A percentile compares a stretch with the other conserved stretches of the same genome.
Evolutionary conservation across 2,329 filamentous ascomycete genomes (phyloP).

Genomic region (Fusarium concolor): DNA sequence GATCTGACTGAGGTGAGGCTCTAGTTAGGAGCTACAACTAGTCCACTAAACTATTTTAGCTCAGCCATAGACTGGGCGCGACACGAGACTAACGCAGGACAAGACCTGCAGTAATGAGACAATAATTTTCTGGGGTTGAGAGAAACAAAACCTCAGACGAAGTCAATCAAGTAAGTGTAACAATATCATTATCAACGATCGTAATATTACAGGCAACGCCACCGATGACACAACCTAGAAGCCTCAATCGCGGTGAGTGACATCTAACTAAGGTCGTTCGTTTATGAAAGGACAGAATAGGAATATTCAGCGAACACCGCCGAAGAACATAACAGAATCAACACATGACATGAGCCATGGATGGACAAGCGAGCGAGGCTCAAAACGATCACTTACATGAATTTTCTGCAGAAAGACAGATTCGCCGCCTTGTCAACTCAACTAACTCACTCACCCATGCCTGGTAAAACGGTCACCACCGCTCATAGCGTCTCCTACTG

Average conservation of each 20-base stretch:
- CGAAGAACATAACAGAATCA: background rate
- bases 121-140: constrained; percentile 12
- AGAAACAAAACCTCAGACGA: constrained; percentile 9
- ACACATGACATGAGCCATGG: too few species aligned
- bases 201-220: constrained; percentile 32
- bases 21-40: background rate
- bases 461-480: constrained; percentile 45
- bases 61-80: constrained; percentile 11
- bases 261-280: constrained; percentile 16
- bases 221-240: constrained; percentile 22
- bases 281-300: constrained; percentile 22
- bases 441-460: constrained; percentile 34
- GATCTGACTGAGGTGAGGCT: constrained; percentile 6
- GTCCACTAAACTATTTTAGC: constrained; percentile 17
- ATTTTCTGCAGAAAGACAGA: background rate
- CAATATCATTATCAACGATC: background rate
- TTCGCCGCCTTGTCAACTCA: too few species aligned
- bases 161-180: background rate
- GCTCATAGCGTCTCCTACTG: constrained; percentile 39
- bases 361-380: constrained; percentile 31
- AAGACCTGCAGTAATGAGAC: constrained; percentile 20
- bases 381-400: constrained; percentile 30
- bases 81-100: constrained; percentile 33
- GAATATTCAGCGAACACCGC: constrained; percentile 33
- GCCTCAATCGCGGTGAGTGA: constrained; percentile 29